phyloP scores from a whole-genome alignment of 2,329 filamentous ascomycete species.

The Capronia coronata region DNA sequence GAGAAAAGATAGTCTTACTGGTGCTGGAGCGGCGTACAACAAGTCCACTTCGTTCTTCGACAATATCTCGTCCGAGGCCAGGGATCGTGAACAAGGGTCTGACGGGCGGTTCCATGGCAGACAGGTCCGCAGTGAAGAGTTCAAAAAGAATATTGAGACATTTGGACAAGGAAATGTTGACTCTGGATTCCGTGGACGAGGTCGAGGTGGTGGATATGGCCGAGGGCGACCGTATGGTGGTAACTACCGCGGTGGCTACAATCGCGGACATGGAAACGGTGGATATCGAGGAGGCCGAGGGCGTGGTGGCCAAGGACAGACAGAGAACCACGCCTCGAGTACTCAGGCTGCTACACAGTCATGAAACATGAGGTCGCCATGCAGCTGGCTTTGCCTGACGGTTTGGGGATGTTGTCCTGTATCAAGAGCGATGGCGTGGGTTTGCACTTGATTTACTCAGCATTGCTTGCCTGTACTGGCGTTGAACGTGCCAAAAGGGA shows the following conservation, averaged over 20 bases:
- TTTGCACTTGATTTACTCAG: neutral
- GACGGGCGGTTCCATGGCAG: constrained; percentile 66
- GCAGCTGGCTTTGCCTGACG: neutral
- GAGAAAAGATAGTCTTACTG: constrained; percentile 26
- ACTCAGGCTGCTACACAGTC: constrained; percentile 11
- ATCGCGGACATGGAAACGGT: constrained; percentile 25
- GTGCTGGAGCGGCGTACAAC: constrained; percentile 61
- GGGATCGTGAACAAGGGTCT: constrained; percentile 70
- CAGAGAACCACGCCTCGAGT: constrained; percentile 4
- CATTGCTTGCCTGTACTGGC: neutral
- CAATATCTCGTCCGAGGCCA: constrained; percentile 91
- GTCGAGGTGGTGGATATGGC: constrained; percentile 62
- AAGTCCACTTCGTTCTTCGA: constrained; percentile 91
- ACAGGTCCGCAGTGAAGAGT: constrained; percentile 87
- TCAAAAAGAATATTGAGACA: constrained; percentile 93
- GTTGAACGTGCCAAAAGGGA: neutral
- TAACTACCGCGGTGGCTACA: constrained; percentile 41
- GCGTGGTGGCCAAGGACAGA: constrained; percentile 19
- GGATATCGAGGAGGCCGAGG: constrained; percentile 22
- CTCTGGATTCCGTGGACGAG: constrained; percentile 70
- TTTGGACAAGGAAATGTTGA: constrained; percentile 97
- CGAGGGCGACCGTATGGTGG: constrained; percentile 47
- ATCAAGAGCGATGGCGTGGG: neutral
- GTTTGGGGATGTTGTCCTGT: neutral
- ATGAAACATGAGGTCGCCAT: constrained; percentile 8